Conservation (phyloP, 2,329 filamentous ascomycete species). For the Orbilia ellipsospora region DNA sequence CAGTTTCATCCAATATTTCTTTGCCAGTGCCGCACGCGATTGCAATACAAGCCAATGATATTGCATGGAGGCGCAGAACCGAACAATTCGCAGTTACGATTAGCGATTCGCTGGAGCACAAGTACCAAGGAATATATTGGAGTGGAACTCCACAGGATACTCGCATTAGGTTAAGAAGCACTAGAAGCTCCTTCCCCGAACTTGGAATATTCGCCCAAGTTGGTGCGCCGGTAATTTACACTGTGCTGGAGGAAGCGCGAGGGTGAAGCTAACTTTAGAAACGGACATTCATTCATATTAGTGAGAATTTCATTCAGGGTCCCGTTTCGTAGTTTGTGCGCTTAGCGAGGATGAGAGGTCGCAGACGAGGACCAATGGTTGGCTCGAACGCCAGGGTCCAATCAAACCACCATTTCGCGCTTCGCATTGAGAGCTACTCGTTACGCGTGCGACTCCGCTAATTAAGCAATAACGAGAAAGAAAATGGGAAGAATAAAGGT, state of each 20-base stretch:
- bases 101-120: slow-evolving; percentile 33
- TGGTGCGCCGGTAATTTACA: slow-evolving; percentile 31
- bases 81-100: background rate
- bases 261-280: slow-evolving; percentile 49
- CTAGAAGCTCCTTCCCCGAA: slow-evolving; percentile 4
- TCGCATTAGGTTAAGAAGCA: background rate
- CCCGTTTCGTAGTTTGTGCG: slow-evolving; percentile 24
- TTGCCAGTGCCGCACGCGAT: slow-evolving; percentile 13
- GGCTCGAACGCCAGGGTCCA: slow-evolving; percentile 18
- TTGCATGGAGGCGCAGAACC: slow-evolving; percentile 10
- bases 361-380: slow-evolving; percentile 38
- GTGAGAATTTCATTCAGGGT: slow-evolving; percentile 12
- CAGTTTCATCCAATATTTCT: slow-evolving; percentile 42
- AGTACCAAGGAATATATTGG: background rate
- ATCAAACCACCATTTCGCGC: slow-evolving; percentile 48
- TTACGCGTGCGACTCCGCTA: no score
- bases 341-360: slow-evolving; percentile 22
- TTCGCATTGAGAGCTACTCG: slow-evolving; percentile 13
- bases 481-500: no score
- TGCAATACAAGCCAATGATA: slow-evolving; percentile 12
- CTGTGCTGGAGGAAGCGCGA: slow-evolving; percentile 45
- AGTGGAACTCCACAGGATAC: background rate
- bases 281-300: slow-evolving; percentile 3
- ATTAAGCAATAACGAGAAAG: no score
- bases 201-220: slow-evolving; percentile 12